These are phyloP conservation scores for Trypethelium eluteriae DNA, from an alignment of 495 filamentous ascomycete species.

Conservation along the genomic window DNA sequence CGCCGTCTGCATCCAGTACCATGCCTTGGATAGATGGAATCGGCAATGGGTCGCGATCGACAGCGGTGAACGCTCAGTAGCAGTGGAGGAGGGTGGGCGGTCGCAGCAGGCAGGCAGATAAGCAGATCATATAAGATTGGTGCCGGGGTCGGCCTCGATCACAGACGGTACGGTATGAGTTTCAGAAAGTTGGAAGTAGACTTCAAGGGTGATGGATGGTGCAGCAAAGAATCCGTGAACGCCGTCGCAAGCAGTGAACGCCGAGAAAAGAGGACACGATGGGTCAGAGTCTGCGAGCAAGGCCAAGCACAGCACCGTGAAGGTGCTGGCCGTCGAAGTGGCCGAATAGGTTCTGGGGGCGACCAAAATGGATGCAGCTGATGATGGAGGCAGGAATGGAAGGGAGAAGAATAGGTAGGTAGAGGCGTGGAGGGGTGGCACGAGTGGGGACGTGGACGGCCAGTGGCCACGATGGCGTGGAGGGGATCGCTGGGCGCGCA, in stretches of 20 bases:
- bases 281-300: neutral
- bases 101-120: neutral
- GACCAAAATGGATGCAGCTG: neutral
- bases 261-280: neutral
- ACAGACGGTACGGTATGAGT: neutral
- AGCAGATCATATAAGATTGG: neutral
- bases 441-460: no score
- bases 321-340: constrained; percentile 6
- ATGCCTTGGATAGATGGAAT: constrained; percentile 26
- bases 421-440: no score
- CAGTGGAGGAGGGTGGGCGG: constrained; percentile 4
- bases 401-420: neutral
- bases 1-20: constrained; percentile 30
- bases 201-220: constrained; percentile 17
- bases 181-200: constrained; percentile 11
- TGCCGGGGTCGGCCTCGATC: neutral
- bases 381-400: neutral
- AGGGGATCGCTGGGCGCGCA: no score
- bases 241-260: constrained; percentile 19
- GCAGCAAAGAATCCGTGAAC: constrained; percentile 25
- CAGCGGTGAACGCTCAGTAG: constrained; percentile 1
- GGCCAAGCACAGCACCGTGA: constrained; percentile 7
- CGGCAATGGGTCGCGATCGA: constrained; percentile 15
- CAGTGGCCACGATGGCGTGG: no score
- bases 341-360: neutral